phyloP scores from a whole-genome alignment of 371 early-diverging fungal genomes.

The Dipsacomyces acuminosporus region DNA sequence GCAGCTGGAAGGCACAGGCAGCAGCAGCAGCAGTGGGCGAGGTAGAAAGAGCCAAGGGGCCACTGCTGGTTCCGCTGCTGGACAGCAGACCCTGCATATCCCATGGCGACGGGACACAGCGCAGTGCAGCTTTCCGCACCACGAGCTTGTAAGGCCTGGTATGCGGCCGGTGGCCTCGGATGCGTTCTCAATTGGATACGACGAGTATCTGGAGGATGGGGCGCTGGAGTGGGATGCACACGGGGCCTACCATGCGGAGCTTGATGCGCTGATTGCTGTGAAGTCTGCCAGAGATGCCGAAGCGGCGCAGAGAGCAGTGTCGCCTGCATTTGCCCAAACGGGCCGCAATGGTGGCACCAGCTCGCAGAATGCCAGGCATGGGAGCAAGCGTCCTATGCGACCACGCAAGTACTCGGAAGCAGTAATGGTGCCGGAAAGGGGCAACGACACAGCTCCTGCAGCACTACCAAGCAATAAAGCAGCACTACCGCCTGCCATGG shows the following conservation, averaged over 20 bases:
- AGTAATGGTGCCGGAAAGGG: slow-evolving; percentile 2
- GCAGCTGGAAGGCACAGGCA: slow-evolving; percentile 20
- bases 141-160: slow-evolving; percentile 11
- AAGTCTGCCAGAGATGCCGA: slow-evolving; percentile 4
- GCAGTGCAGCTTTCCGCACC: background rate
- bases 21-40: background rate
- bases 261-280: slow-evolving; percentile 43
- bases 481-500: no score
- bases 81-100: slow-evolving; percentile 19
- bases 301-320: background rate
- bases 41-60: background rate
- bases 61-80: background rate
- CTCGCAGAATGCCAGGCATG: background rate
- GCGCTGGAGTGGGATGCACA: slow-evolving; percentile 62
- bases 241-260: slow-evolving; percentile 52
- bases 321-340: no score
- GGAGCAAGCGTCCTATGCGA: slow-evolving; percentile 25
- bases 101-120: slow-evolving; percentile 28
- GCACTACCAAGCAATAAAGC: background rate
- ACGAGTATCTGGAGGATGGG: slow-evolving; percentile 73
- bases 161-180: slow-evolving; percentile 27
- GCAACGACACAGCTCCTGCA: background rate
- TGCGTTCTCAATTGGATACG: slow-evolving; percentile 55
- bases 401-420: slow-evolving; percentile 48
- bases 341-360: no score